A percentile compares a stretch with the other conserved stretches of the same genome.
phyloP scores from a whole-genome alignment of 2,329 filamentous ascomycete species.

The Phyllosticta citrichinensis region DNA sequence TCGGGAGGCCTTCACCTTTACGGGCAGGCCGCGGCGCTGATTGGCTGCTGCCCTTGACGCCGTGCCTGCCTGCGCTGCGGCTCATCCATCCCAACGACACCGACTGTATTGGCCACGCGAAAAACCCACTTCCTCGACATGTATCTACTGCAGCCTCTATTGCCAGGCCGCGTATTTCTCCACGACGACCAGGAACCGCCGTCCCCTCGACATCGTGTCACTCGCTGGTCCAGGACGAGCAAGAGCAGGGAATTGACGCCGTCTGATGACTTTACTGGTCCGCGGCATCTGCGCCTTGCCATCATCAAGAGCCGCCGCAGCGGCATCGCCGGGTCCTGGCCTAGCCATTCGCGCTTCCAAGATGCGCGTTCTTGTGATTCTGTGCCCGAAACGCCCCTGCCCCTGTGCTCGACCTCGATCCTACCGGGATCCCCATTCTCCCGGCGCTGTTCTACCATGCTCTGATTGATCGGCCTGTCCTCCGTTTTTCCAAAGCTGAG shows the following conservation, averaged over 20 bases:
- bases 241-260: not conserved
- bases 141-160: no score
- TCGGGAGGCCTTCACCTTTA: not conserved
- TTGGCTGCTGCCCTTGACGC: not conserved
- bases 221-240: no score
- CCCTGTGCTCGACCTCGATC: not conserved
- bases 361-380: not conserved
- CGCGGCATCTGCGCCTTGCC: not conserved
- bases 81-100: not conserved
- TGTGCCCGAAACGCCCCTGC: not conserved
- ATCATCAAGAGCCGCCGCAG: not conserved
- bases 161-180: no score
- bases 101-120: not conserved
- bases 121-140: not conserved
- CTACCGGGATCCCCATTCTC: not conserved
- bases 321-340: no score
- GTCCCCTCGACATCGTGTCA: not conserved
- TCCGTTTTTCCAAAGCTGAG: slow-evolving; percentile 8
- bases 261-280: not conserved
- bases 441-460: not conserved
- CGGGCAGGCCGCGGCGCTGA: not conserved
- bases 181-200: not conserved
- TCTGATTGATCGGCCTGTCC: not conserved
- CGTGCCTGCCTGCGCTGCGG: not conserved
- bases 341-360: not conserved